Percentiles rank a stretch among this genome's conserved stretches.
Conservation (phyloP, 108 stramenopile genomes). For the Stephanodiscus triporus region DNA sequence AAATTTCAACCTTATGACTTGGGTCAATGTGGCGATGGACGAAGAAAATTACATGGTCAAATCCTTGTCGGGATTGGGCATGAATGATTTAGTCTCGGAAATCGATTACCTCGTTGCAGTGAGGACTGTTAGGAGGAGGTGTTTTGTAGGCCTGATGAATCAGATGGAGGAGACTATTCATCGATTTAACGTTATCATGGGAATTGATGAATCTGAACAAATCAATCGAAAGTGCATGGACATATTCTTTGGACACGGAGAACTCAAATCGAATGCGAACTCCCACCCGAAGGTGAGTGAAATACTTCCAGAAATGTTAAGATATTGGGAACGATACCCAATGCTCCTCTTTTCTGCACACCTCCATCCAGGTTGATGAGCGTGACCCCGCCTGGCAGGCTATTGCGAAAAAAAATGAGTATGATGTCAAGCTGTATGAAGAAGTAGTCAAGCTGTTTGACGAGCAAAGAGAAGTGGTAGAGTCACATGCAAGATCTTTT, state of each 20-base stretch:
- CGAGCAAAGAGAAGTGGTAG: constrained; percentile 13
- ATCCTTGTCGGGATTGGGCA: not conserved
- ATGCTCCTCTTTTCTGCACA: not conserved
- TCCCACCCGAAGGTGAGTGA: not conserved
- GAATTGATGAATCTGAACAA: constrained; percentile 6
- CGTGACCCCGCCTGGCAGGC: not conserved
- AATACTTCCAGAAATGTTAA: not conserved
- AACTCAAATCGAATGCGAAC: not conserved
- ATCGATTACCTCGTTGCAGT: not conserved
- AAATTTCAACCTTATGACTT: not conserved
- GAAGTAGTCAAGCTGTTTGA: constrained; percentile 24
- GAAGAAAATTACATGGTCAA: not conserved
- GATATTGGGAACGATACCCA: too few relatives aligned
- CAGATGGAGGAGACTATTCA: constrained; percentile 30
- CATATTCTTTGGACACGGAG: constrained; percentile 14
- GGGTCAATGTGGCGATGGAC: not conserved
- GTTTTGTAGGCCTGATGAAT: constrained; percentile 23
- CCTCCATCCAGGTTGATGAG: not conserved
- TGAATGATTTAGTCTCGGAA: not conserved
- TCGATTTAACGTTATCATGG: constrained; percentile 19
- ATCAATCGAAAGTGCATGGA: constrained; percentile 8
- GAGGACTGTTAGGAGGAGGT: constrained; percentile 1
- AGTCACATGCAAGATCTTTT: not conserved
- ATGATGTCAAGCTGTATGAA: constrained; percentile 26
- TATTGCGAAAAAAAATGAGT: constrained; percentile 7